Evolutionary conservation across 2,329 filamentous ascomycete species (phyloP).

Genomic region (Epichloe festucae): DNA sequence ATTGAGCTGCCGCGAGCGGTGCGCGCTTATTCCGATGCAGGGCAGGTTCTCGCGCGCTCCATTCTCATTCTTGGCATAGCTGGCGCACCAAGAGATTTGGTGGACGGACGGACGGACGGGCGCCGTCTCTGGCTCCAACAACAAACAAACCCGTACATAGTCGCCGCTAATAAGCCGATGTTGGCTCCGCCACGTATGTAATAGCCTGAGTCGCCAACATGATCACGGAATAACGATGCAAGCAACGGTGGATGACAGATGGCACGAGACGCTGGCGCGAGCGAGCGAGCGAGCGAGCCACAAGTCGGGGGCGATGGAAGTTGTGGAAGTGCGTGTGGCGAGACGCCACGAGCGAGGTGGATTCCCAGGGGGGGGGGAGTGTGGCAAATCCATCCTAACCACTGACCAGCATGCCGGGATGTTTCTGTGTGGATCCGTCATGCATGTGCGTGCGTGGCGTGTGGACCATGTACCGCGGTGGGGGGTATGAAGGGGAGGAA

Average conservation of each 20-base stretch:
- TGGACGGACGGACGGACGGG: neutral
- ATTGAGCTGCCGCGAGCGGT: neutral
- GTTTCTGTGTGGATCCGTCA: constrained; percentile 2
- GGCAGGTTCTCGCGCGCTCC: too few relatives aligned
- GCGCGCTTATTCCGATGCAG: neutral
- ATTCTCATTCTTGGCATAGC: too few relatives aligned
- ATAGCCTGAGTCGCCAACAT: constrained; percentile 2
- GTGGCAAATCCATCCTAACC: neutral
- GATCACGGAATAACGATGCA: constrained; percentile 3
- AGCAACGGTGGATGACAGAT: neutral
- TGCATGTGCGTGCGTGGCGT: constrained; percentile 1
- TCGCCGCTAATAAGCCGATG: neutral
- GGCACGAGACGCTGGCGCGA: constrained; percentile 1
- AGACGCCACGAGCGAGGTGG: constrained; percentile 7
- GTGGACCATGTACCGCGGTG: neutral
- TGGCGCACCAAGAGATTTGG: too few relatives aligned
- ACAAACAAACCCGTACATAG: neutral
- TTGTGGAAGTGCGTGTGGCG: neutral
- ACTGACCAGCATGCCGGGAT: neutral
- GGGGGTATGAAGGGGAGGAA: neutral
- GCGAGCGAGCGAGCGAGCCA: neutral
- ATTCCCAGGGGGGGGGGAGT: neutral
- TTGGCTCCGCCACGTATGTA: neutral
- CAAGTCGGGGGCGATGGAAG: neutral
- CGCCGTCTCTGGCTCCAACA: neutral